Evolutionary conservation across 257 asterid genomes (phyloP), one percentile per base, ranked within the genome.

Genomic region (Mitragyna speciosa): DNA sequence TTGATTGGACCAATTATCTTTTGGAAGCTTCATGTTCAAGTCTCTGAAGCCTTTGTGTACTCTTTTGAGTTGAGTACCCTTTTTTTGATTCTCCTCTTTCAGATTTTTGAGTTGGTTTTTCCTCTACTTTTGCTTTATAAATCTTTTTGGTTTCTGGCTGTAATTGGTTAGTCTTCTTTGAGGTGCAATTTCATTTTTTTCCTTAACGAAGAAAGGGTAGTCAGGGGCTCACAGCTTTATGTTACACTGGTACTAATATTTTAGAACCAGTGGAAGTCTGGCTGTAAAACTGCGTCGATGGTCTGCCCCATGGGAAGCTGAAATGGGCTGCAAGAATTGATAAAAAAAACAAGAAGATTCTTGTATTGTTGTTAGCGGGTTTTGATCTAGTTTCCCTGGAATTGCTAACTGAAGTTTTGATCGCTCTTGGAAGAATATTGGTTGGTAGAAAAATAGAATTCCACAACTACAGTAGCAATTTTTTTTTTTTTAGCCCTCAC

Each of bases 21-120:
- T 78, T 61, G 85, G 88, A 89, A 82, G 89, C 92, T 88, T 91
- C 73, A 79, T 49, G 75, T 7, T 85, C 79, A 91, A 87, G 94
- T 63, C 75, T 82, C 48, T 26, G 63, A 76, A 26, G 58, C 69
- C 68, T 85, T 67, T 11, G 75, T 71, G 14, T 87, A 16, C 83
- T 85, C n/a, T 81, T 75, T 77, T 68, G 67, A 36, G 67, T 61
- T 70, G 74, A 43, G 56, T 45, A 68, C 24, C 24, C 87, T 88
- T 89, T 88, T 76, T 80, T 76, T 79, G 83, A 87, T 89, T 89
- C 95, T 80, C 84, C 20, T 22, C 67, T 41, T 75, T 81, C 43
- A 43, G 39, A 66, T 76, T 43, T 36, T 76, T 48, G 0, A 30
- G 75, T 73, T 30, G 70, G 52, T 49, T 36, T 79, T n/a, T 26